These are phyloP conservation scores for Globisporangium echinulatum DNA, from an alignment of 352 stramenopile genomes.

Conservation along the genomic window DNA sequence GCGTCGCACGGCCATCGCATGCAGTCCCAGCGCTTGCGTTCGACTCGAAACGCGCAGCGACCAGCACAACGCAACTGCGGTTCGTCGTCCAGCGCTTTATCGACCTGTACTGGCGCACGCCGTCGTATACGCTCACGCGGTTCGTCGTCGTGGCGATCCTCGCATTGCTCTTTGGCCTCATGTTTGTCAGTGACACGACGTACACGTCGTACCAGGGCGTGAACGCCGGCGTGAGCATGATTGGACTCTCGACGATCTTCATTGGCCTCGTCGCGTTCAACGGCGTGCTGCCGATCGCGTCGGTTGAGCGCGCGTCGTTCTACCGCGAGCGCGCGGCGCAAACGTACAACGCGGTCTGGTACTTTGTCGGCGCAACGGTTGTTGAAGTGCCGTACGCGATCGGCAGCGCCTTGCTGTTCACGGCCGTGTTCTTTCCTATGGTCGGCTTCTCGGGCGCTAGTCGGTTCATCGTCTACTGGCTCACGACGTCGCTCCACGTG, in stretches of 20 bases:
- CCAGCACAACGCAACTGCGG: constrained; percentile 22
- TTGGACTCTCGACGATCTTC: constrained; percentile 85
- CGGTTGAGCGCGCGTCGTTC: constrained; percentile 42
- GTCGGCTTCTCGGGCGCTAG: constrained; percentile 17
- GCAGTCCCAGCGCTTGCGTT: constrained; percentile 20
- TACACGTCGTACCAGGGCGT: constrained; percentile 46
- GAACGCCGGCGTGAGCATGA: constrained; percentile 58
- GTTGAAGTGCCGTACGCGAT: constrained; percentile 10
- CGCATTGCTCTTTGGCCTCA: constrained; percentile 31
- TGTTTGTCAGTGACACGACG: constrained; percentile 28
- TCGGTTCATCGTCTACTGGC: constrained; percentile 13
- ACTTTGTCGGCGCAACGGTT: constrained; percentile 37
- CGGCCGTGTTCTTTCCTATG: constrained; percentile 18
- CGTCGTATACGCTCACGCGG: constrained; percentile 78
- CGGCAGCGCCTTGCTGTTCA: constrained; percentile 11
- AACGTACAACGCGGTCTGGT: constrained; percentile 59
- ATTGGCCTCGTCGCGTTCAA: constrained; percentile 67
- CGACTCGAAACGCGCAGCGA: constrained; percentile 26
- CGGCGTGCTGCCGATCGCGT: constrained; percentile 55
- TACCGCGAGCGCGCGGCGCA: constrained; percentile 57
- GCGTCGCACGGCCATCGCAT: constrained; percentile 16
- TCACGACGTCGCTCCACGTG: constrained; percentile 9
- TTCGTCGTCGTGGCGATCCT: constrained; percentile 35
- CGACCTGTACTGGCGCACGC: constrained; percentile 82
- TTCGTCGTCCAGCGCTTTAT: constrained; percentile 31